These are phyloP conservation scores for Aspergillus fumigatiaffinis DNA, from an alignment of 2,329 filamentous ascomycete species.

Conservation along the genomic window DNA sequence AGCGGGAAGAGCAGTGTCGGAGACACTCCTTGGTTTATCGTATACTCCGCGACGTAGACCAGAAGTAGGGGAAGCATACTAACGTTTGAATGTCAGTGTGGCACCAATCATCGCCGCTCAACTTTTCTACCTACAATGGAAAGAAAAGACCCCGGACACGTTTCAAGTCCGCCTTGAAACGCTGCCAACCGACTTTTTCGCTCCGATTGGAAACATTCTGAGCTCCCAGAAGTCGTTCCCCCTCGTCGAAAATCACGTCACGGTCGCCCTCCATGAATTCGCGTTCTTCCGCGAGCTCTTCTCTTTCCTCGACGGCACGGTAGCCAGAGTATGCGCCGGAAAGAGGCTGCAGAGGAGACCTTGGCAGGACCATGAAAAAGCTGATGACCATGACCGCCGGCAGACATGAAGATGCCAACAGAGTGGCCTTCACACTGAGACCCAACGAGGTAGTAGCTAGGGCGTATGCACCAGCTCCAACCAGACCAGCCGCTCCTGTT, in stretches of 20 bases:
- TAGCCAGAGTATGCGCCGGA: constrained; percentile 48
- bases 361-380: constrained; percentile 79
- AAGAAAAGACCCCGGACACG: constrained; percentile 69
- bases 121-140: constrained; percentile 51
- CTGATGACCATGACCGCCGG: constrained; percentile 75
- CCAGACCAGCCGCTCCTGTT: constrained; percentile 81
- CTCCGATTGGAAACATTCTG: constrained; percentile 12
- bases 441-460: constrained; percentile 75
- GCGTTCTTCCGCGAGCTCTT: constrained; percentile 36
- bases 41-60: constrained; percentile 95
- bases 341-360: constrained; percentile 56
- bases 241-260: constrained; percentile 19
- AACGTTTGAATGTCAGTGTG: constrained; percentile 11
- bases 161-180: constrained; percentile 53
- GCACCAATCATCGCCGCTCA: background rate
- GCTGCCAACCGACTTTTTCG: constrained; percentile 30
- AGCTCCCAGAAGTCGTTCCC: constrained; percentile 27
- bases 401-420: constrained; percentile 74
- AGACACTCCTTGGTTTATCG: constrained; percentile 90
- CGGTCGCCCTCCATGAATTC: constrained; percentile 20
- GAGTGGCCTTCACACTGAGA: constrained; percentile 67
- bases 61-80: constrained; percentile 86
- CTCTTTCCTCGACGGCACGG: constrained; percentile 46
- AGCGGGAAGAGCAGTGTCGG: constrained; percentile 88
- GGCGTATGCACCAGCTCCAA: constrained; percentile 85